These are phyloP conservation scores for Eragrostis curvula DNA, from an alignment of 176 grass and related monocot genomes.

Conservation along the genomic window DNA sequence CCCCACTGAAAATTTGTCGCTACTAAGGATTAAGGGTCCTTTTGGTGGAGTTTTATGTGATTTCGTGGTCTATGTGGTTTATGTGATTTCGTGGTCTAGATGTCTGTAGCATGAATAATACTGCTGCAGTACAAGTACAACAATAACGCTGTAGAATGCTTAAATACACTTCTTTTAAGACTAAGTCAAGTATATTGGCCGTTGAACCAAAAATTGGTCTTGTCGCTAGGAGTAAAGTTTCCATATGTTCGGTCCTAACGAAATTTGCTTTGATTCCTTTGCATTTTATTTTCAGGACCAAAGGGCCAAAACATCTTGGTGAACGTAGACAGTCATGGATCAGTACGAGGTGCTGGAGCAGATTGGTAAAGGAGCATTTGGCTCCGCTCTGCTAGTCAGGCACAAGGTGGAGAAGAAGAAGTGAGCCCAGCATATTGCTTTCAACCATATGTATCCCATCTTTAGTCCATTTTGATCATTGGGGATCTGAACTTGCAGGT, in stretches of 20 bases:
- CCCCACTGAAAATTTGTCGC: neutral
- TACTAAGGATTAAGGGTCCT: neutral
- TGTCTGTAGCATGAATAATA: neutral
- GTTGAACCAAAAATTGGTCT: neutral
- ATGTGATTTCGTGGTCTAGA: neutral
- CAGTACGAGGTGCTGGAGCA: constrained; percentile 89
- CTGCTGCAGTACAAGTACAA: neutral
- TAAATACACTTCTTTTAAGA: neutral
- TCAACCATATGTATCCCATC: constrained; percentile 3
- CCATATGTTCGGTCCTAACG: too few species aligned
- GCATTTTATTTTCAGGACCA: constrained; percentile 22
- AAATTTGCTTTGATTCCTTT: neutral
- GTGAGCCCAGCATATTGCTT: constrained; percentile 47
- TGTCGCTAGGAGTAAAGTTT: neutral
- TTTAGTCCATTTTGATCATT: constrained; percentile 27
- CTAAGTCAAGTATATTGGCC: neutral
- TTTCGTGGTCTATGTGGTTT: too few species aligned
- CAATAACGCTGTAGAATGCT: neutral
- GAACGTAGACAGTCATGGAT: constrained; percentile 55
- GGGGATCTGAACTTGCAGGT: constrained; percentile 52
- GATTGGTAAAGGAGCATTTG: constrained; percentile 90
- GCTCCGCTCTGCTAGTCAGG: constrained; percentile 84
- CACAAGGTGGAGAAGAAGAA: constrained; percentile 91
- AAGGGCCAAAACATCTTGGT: neutral
- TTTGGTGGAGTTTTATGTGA: too few species aligned